These are phyloP conservation scores for Tetrapisispora arboricola DNA, from an alignment of 805 yeast genomes.

Conservation along the genomic window DNA sequence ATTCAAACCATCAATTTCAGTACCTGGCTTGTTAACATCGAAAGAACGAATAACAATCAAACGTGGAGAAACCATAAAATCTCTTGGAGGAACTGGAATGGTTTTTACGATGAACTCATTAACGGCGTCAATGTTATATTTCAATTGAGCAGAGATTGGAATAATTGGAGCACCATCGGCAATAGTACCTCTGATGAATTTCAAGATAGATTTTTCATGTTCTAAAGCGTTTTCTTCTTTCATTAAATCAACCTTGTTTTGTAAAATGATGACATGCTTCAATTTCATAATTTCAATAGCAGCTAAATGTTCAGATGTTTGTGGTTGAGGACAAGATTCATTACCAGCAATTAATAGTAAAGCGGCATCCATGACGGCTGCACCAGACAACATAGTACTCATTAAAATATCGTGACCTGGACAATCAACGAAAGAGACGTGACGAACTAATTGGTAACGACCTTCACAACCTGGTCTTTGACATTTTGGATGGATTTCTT, in stretches of 20 bases:
- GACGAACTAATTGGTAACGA: constrained; percentile 83
- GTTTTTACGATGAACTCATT: constrained; percentile 91
- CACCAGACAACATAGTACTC: constrained; percentile 99
- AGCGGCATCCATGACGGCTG: constrained; percentile 99
- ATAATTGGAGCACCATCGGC: constrained; percentile 99
- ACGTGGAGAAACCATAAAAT: constrained; percentile 86
- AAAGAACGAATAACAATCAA: constrained; percentile 95
- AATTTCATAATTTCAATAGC: constrained; percentile 99
- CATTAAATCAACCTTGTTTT: constrained; percentile 97
- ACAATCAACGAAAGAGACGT: constrained; percentile 97
- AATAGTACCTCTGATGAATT: constrained; percentile 92
- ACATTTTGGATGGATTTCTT: constrained; percentile 90
- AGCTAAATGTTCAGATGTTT: constrained; percentile 97
- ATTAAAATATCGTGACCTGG: constrained; percentile 99
- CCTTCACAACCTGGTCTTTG: constrained; percentile 82
- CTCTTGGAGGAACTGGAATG: constrained; percentile 92
- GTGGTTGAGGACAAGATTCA: constrained; percentile 99
- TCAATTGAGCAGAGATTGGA: constrained; percentile 97
- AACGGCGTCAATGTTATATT: constrained; percentile 97
- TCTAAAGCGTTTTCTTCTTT: constrained; percentile 93
- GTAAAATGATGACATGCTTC: constrained; percentile 90
- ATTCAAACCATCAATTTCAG: constrained; percentile 90
- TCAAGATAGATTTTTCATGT: constrained; percentile 85
- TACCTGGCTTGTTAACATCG: constrained; percentile 98
- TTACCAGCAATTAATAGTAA: constrained; percentile 92